phyloP scores from a whole-genome alignment of 2,329 filamentous ascomycete genomes.

The Colletotrichum viniferum region DNA sequence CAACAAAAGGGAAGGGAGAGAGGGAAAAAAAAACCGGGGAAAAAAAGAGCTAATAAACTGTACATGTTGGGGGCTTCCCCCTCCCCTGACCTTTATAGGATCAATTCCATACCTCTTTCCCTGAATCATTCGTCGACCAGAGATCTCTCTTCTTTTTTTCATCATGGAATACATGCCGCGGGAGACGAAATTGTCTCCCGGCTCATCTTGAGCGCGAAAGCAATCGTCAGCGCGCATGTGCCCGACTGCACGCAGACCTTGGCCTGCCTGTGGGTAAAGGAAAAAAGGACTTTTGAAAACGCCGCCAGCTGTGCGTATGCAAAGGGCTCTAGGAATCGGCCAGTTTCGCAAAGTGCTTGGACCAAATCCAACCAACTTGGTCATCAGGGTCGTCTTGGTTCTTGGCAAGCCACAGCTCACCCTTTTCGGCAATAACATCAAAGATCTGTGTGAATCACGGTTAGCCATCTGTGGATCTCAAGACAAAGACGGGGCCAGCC shows the following conservation, averaged over 20 bases:
- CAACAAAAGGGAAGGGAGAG: neutral
- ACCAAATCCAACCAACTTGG: conserved; percentile 97
- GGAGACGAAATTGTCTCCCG: neutral
- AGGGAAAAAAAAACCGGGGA: neutral
- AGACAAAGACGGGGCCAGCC: neutral
- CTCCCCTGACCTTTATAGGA: neutral
- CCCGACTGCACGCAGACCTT: conserved; percentile 9
- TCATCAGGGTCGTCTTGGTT: conserved; percentile 89
- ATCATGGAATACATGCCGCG: conserved; percentile 1
- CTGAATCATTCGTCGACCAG: neutral
- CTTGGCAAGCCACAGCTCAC: conserved; percentile 95
- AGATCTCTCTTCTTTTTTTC: neutral
- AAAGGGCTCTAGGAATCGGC: conserved; percentile 48
- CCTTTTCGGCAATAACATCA: conserved; percentile 93
- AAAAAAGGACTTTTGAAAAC: conserved; percentile 5
- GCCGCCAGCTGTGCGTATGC: conserved; percentile 1
- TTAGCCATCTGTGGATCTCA: neutral
- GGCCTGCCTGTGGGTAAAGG: neutral
- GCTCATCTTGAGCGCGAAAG: neutral
- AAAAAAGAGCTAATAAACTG: neutral
- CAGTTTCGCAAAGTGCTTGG: conserved; percentile 87
- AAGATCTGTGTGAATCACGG: conserved; percentile 63
- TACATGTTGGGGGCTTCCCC: neutral
- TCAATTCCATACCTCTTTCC: neutral
- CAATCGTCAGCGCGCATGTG: conserved; percentile 1